Conservation (phyloP, 2,329 filamentous ascomycete genomes). For the Fusarium cicatricum region DNA sequence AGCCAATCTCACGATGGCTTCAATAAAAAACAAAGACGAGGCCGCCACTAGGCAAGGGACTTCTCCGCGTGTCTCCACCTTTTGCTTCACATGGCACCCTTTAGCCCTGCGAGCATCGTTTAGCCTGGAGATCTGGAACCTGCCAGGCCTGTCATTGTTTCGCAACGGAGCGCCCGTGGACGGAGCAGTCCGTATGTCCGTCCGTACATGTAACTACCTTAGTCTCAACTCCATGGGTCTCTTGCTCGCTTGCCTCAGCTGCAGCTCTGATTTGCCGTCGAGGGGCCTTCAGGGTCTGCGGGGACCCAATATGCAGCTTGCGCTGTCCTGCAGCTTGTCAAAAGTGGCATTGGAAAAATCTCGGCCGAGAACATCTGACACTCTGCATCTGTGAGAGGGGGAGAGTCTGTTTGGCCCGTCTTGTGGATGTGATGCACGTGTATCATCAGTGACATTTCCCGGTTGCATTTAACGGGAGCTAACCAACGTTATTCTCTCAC, state of each 20-base stretch:
- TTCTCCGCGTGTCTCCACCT: constrained; percentile 23
- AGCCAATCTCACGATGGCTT: constrained; percentile 33
- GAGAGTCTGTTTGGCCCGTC: not conserved
- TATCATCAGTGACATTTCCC: too few species aligned
- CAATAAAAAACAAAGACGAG: constrained; percentile 12
- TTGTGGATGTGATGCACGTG: not conserved
- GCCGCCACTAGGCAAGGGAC: constrained; percentile 5
- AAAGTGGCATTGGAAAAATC: constrained; percentile 30
- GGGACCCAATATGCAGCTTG: not conserved
- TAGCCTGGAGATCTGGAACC: constrained; percentile 6
- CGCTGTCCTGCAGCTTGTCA: constrained; percentile 27
- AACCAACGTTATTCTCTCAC: too few species aligned
- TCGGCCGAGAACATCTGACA: constrained; percentile 37
- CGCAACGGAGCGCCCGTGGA: not conserved
- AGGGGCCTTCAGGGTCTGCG: too few species aligned
- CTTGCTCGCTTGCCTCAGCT: constrained; percentile 4
- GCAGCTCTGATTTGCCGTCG: constrained; percentile 20
- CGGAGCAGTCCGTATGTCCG: not conserved
- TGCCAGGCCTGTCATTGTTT: constrained; percentile 7
- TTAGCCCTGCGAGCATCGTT: constrained; percentile 6
- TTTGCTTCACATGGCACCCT: not conserved
- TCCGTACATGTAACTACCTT: too few species aligned
- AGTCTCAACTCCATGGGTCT: not conserved
- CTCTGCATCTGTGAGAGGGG: not conserved
- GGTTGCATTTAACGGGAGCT: too few species aligned